Base-by-base conservation (phyloP, 1,284 basidiomycete genomes). In the Tilletiopsis washingtonensis region DNA sequence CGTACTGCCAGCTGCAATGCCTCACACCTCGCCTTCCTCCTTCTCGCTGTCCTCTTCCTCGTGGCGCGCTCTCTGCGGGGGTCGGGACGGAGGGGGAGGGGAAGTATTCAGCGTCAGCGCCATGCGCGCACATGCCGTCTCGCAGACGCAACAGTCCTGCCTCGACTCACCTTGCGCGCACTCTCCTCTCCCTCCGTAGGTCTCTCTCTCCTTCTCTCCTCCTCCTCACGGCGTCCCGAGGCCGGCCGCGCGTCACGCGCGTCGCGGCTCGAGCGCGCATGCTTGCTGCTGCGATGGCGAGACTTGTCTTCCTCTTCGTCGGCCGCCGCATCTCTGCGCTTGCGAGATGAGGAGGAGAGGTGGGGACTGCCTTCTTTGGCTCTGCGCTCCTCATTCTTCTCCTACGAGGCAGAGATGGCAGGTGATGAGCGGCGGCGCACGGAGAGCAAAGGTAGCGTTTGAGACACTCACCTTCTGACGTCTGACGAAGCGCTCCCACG, bases 401-500 rank as follows among this genome's bases (percentile, higher is more conserved):
- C 41, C 41, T 45, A 29, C 2, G 24, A 15, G 11, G 32, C 27
- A 15, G 5, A 14, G 3, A 19, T 19, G 11, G 11, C 47, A 43
- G 40, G 26, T 38, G 26, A 3, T 24, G 27, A n/a, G n/a, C n/a
- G n/a, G n/a, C n/a, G n/a, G n/a, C n/a, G n/a, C n/a, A n/a, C n/a
- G n/a, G n/a, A n/a, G n/a, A n/a, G n/a, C n/a, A n/a, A n/a, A n/a
- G n/a, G n/a, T n/a, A n/a, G n/a, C n/a, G 27, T 50, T 49, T 15
- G 45, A 21, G 25, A 34, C 29, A 44, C 45, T 62, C 23, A 61
- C 59, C 50, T 46, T 56, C 41, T 71, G 68, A 12, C 70, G 43
- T 15, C 59, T 44, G 6, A 63, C 67, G 44, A 64, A 71, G 37
- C 62, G 65, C 1, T 64, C 63, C 70, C 70, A 72, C 3, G 69